These are phyloP conservation scores for Phytopythium litorale DNA, from an alignment of 352 stramenopile genomes.

Conservation along the genomic window DNA sequence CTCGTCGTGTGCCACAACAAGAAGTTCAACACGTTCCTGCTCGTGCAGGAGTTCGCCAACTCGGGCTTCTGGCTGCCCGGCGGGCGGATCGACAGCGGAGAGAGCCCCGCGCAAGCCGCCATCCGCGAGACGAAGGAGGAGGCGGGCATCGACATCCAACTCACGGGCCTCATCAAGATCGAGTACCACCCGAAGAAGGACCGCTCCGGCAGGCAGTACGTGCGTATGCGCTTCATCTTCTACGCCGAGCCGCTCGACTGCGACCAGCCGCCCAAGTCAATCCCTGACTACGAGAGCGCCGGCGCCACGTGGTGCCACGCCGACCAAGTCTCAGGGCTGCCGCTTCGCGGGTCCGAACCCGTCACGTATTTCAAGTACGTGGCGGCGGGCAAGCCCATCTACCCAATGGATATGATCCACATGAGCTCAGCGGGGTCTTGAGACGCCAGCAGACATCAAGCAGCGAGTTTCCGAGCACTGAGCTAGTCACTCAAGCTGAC, in stretches of 20 bases:
- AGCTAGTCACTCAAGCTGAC: neutral
- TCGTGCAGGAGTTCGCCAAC: conserved; percentile 86
- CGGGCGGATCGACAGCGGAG: conserved; percentile 70
- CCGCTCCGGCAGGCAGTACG: conserved; percentile 59
- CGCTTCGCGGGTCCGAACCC: conserved; percentile 69
- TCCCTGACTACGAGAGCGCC: conserved; percentile 85
- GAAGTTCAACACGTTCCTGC: conserved; percentile 77
- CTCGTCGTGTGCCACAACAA: conserved; percentile 83
- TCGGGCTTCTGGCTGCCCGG: conserved; percentile 83
- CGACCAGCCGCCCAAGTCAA: conserved; percentile 79
- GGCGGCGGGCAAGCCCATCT: conserved; percentile 63
- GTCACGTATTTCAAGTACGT: conserved; percentile 76
- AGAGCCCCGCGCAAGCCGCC: conserved; percentile 68
- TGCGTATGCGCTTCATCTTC: conserved; percentile 87
- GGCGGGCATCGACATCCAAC: conserved; percentile 72
- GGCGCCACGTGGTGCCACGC: conserved; percentile 73
- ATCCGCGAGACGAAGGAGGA: conserved; percentile 88
- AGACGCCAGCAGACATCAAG: conserved; percentile 7
- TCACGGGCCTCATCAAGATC: conserved; percentile 77
- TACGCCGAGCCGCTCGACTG: conserved; percentile 74
- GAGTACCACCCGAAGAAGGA: conserved; percentile 86
- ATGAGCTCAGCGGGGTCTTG: conserved; percentile 42
- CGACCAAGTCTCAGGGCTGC: conserved; percentile 64
- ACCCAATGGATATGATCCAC: conserved; percentile 70
- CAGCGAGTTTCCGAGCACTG: conserved; percentile 2